phyloP scores from a whole-genome alignment of 345 rosid genomes.

The Syzygium aqueum region DNA sequence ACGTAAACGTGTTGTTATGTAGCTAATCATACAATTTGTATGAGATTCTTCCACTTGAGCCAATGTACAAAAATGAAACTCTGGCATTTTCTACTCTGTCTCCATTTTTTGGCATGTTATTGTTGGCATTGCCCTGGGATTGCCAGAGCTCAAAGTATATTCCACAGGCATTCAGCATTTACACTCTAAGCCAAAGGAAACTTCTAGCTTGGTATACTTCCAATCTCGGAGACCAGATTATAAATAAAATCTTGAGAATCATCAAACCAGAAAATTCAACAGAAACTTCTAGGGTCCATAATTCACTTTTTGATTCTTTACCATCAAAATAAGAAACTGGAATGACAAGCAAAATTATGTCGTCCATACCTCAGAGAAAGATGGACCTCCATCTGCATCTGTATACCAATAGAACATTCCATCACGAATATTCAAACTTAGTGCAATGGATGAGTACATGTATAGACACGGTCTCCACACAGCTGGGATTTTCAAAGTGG shows the following conservation, averaged over 20 bases:
- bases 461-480: slow-evolving; percentile 75
- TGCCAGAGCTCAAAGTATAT: not conserved
- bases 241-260: not conserved
- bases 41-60: not conserved
- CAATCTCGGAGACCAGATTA: not conserved
- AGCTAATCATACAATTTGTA: not conserved
- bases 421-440: slow-evolving; percentile 59
- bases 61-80: not conserved
- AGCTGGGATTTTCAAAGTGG: slow-evolving; percentile 39
- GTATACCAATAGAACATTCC: slow-evolving; percentile 91
- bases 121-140: not conserved
- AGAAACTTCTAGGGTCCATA: not conserved
- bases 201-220: not conserved
- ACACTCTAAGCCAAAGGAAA: not conserved
- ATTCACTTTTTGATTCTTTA: not conserved
- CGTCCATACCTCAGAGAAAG: slow-evolving; percentile 37
- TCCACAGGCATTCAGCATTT: not conserved
- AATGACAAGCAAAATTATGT: not conserved
- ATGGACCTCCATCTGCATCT: slow-evolving; percentile 73
- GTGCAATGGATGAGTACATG: slow-evolving; percentile 50
- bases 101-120: not conserved
- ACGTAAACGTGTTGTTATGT: not conserved
- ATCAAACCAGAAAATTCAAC: not conserved
- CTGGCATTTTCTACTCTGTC: not conserved
- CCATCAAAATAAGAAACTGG: not conserved